Evolutionary conservation across 345 rosid species (phyloP).

Genomic region (Lumnitzera racemosa): DNA sequence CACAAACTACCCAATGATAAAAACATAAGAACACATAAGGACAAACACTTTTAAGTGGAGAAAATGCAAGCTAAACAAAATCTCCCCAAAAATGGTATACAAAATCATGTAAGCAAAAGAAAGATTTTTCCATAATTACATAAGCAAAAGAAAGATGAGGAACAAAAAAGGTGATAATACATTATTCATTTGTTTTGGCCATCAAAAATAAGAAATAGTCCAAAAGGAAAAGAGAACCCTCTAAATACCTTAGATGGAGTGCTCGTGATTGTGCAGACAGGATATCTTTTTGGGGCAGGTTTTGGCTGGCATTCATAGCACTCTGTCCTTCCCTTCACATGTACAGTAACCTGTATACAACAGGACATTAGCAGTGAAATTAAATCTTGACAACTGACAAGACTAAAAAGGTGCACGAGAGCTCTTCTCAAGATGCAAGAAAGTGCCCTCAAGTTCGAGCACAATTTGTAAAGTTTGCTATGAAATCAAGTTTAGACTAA

Average conservation of each 20-base stretch:
- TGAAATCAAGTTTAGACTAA: too few relatives aligned
- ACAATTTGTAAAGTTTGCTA: too few relatives aligned
- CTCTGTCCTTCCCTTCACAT: slow-evolving; percentile 86
- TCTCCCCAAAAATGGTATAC: too few relatives aligned
- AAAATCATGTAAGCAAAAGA: too few relatives aligned
- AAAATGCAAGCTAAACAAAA: not conserved
- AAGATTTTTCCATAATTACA: too few relatives aligned
- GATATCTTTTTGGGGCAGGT: slow-evolving; percentile 95
- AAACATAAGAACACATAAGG: not conserved
- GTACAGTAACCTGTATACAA: slow-evolving; percentile 67
- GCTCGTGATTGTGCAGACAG: slow-evolving; percentile 98
- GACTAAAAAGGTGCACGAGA: not conserved
- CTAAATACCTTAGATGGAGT: slow-evolving; percentile 89
- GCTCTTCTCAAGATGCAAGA: too few relatives aligned
- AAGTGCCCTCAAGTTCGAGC: too few relatives aligned
- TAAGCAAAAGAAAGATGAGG: too few relatives aligned
- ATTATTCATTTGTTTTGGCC: not conserved
- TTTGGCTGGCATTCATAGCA: slow-evolving; percentile 97
- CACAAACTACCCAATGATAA: slow-evolving; percentile 58
- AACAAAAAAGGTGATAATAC: too few relatives aligned
- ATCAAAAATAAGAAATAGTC: not conserved
- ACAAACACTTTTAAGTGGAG: too few relatives aligned
- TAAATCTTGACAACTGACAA: not conserved
- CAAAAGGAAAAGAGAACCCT: slow-evolving; percentile 8
- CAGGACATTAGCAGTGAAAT: not conserved